A percentile compares a stretch with the other conserved stretches of the same genome.
These are phyloP conservation scores for Colletotrichum zoysiae DNA, from an alignment of 2,329 filamentous ascomycete genomes.

Conservation along the genomic window DNA sequence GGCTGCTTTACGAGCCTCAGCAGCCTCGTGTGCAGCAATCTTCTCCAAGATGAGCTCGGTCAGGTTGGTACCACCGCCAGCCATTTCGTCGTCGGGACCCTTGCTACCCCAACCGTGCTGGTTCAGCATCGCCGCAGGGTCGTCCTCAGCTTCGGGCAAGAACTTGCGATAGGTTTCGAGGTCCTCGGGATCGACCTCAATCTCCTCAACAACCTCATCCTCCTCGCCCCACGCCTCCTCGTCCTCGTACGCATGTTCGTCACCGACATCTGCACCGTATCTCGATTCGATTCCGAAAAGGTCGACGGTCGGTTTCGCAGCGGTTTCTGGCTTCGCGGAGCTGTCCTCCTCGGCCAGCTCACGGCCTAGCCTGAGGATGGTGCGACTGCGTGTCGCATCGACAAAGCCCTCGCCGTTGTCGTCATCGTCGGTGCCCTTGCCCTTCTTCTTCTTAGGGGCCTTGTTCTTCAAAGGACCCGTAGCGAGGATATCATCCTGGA, in stretches of 20 bases:
- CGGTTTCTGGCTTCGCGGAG: constrained; percentile 54
- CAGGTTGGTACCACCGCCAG: constrained; percentile 77
- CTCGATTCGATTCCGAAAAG: constrained; percentile 86
- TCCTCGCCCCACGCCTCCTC: constrained; percentile 83
- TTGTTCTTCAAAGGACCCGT: constrained; percentile 79
- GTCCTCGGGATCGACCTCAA: constrained; percentile 90
- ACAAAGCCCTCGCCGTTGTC: constrained; percentile 78
- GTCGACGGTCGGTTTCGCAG: constrained; percentile 58
- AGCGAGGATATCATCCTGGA: constrained; percentile 87
- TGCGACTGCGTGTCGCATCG: constrained; percentile 87
- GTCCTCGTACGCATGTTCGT: constrained; percentile 63
- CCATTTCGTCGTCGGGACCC: constrained; percentile 56
- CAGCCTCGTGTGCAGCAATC: constrained; percentile 90
- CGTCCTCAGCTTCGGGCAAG: constrained; percentile 78
- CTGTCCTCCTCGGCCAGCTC: constrained; percentile 87
- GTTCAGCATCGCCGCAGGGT: constrained; percentile 73
- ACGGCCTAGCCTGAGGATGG: constrained; percentile 90
- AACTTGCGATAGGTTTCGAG: constrained; percentile 93
- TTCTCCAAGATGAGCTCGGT: constrained; percentile 94
- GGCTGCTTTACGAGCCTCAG: constrained; percentile 59
- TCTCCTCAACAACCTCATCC: constrained; percentile 76
- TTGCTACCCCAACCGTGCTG: constrained; percentile 67
- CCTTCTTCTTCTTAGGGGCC: constrained; percentile 78
- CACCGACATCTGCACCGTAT: constrained; percentile 69
- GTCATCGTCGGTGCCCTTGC: constrained; percentile 71